Conservation (phyloP, 164 flowering plant species). For the Nymphaea colorata region DNA sequence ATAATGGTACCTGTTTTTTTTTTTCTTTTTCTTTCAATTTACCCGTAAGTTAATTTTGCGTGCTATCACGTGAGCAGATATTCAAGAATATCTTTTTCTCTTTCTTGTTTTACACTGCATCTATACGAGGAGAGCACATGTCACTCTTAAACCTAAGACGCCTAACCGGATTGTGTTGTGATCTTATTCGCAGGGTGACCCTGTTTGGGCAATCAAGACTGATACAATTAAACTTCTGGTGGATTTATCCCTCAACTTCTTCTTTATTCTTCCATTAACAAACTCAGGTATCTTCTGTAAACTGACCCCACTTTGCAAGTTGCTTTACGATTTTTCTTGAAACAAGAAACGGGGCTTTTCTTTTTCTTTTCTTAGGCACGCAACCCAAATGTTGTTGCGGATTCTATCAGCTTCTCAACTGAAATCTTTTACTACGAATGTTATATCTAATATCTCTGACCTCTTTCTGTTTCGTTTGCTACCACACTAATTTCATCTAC, state of each 20-base stretch:
- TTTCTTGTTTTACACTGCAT: neutral
- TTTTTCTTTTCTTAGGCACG: too few species aligned
- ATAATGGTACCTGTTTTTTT: too few species aligned
- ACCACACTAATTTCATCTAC: too few species aligned
- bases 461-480: too few species aligned
- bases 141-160: neutral
- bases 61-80: neutral
- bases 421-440: too few species aligned
- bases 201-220: conserved; percentile 90
- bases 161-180: neutral
- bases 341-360: too few species aligned
- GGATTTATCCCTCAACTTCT: conserved; percentile 91
- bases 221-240: conserved; percentile 57
- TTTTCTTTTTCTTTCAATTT: too few species aligned
- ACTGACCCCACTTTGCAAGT: neutral
- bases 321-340: neutral
- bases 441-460: too few species aligned
- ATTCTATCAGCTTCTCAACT: too few species aligned
- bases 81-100: neutral
- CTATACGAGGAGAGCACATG: neutral
- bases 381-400: too few species aligned
- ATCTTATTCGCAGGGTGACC: conserved; percentile 65
- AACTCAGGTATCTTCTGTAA: conserved; percentile 49
- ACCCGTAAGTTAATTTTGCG: neutral
- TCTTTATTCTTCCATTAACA: conserved; percentile 68